Conservation (phyloP, 2,329 filamentous ascomycete genomes). For the Cytospora paraplurivora region DNA sequence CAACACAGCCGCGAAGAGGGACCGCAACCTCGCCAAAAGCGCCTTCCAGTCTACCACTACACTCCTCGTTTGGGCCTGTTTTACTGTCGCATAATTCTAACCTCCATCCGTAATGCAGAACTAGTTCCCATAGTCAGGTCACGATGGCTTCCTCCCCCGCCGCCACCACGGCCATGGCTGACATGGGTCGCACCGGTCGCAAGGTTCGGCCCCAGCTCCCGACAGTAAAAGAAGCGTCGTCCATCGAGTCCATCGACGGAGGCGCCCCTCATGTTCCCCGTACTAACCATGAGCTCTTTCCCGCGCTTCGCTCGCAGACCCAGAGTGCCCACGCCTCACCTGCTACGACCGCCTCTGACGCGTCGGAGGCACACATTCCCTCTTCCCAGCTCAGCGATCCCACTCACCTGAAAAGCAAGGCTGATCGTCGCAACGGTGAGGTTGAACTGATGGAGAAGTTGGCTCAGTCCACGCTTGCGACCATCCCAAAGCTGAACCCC, state of each 20-base stretch:
- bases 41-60: background rate
- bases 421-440: background rate
- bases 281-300: slow-evolving; percentile 1
- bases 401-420: background rate
- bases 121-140: background rate
- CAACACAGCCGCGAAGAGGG: background rate
- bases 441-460: background rate
- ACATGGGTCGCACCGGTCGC: background rate
- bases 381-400: slow-evolving; percentile 13
- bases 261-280: slow-evolving; percentile 5
- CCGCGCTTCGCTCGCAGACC: slow-evolving; percentile 8
- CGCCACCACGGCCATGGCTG: background rate
- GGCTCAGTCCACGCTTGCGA: background rate
- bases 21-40: background rate
- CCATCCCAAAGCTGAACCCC: background rate
- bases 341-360: background rate
- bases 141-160: slow-evolving; percentile 3
- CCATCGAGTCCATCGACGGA: slow-evolving; percentile 14
- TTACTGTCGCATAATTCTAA: background rate
- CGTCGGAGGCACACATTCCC: background rate
- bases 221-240: slow-evolving; percentile 4
- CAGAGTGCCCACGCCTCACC: slow-evolving; percentile 19
- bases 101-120: background rate
- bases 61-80: background rate
- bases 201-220: background rate